A percentile compares a stretch with the other conserved stretches of the same genome.
Evolutionary conservation across 108 stramenopile genomes (phyloP).

Genomic region (Asterionellopsis glacialis): DNA sequence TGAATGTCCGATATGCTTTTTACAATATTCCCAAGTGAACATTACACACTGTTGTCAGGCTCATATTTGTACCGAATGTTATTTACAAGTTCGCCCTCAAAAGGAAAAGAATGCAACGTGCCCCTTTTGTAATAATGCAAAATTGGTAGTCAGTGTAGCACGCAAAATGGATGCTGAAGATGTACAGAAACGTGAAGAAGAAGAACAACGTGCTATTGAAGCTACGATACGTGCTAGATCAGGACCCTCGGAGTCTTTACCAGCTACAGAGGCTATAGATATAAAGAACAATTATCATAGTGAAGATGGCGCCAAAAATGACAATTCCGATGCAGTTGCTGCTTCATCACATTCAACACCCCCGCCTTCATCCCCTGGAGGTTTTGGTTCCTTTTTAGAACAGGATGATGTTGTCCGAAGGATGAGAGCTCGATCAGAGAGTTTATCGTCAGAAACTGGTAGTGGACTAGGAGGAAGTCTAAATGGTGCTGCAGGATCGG

Average conservation of each 20-base stretch:
- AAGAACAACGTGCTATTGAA: slow-evolving; percentile 52
- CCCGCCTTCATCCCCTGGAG: neutral
- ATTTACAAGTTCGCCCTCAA: slow-evolving; percentile 69
- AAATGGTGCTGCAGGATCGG: slow-evolving; percentile 6
- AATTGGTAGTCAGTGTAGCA: slow-evolving; percentile 43
- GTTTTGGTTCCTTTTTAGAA: slow-evolving; percentile 67
- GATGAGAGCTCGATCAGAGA: slow-evolving; percentile 40
- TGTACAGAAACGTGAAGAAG: slow-evolving; percentile 32
- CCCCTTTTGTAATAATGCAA: slow-evolving; percentile 70
- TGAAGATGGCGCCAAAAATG: neutral
- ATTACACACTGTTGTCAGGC: slow-evolving; percentile 76
- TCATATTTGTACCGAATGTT: slow-evolving; percentile 84
- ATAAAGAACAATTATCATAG: neutral
- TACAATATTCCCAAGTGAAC: slow-evolving; percentile 65
- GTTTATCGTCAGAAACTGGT: slow-evolving; percentile 8
- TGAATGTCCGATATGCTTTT: slow-evolving; percentile 90
- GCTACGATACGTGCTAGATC: slow-evolving; percentile 28
- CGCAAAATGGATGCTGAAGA: slow-evolving; percentile 29
- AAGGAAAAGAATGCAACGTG: slow-evolving; percentile 52
- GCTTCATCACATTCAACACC: neutral
- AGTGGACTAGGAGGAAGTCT: neutral
- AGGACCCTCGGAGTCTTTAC: neutral
- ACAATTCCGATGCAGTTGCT: neutral
- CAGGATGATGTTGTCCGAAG: slow-evolving; percentile 46
- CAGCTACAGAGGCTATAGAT: neutral